These are phyloP conservation scores for Alternaria gaisen DNA, from an alignment of 2,329 filamentous ascomycete species.

Conservation along the genomic window DNA sequence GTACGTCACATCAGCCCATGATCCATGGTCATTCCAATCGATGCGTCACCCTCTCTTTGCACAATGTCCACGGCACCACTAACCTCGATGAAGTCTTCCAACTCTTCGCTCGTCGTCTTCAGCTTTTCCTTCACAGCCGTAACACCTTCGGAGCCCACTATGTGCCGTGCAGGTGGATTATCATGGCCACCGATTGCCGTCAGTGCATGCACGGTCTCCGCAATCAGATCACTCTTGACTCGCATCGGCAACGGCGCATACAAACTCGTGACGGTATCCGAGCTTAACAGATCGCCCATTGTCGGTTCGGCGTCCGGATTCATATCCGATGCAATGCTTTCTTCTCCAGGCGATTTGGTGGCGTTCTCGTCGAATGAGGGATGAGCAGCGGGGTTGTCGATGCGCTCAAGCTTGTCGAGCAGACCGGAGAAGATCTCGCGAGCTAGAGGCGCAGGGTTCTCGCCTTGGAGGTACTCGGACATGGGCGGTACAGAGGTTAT, in stretches of 20 bases:
- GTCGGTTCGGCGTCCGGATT: conserved; percentile 46
- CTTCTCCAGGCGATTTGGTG: conserved; percentile 38
- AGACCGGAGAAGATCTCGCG: conserved; percentile 84
- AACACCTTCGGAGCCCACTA: conserved; percentile 89
- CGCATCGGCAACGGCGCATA: conserved; percentile 75
- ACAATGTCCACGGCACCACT: conserved; percentile 83
- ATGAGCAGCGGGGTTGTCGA: conserved; percentile 46
- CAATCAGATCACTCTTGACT: conserved; percentile 76
- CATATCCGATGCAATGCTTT: conserved; percentile 37
- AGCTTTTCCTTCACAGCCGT: conserved; percentile 92
- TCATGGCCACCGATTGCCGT: conserved; percentile 94
- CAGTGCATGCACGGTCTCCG: conserved; percentile 90
- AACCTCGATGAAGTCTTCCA: conserved; percentile 94
- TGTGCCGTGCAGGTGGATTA: conserved; percentile 92
- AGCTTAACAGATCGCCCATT: conserved; percentile 57
- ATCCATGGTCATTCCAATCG: conserved; percentile 18
- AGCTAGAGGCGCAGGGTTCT: conserved; percentile 79
- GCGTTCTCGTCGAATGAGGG: conserved; percentile 43
- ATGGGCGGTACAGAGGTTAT: conserved; percentile 85
- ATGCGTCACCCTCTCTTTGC: conserved; percentile 35
- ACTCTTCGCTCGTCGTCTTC: conserved; percentile 93
- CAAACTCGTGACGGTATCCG: conserved; percentile 67
- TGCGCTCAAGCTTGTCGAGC: conserved; percentile 77
- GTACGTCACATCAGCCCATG: conserved; percentile 14
- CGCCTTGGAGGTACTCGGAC: conserved; percentile 71